These are phyloP conservation scores for Lactarius akahatsu DNA, from an alignment of 768 basidiomycete genomes.

Conservation along the genomic window DNA sequence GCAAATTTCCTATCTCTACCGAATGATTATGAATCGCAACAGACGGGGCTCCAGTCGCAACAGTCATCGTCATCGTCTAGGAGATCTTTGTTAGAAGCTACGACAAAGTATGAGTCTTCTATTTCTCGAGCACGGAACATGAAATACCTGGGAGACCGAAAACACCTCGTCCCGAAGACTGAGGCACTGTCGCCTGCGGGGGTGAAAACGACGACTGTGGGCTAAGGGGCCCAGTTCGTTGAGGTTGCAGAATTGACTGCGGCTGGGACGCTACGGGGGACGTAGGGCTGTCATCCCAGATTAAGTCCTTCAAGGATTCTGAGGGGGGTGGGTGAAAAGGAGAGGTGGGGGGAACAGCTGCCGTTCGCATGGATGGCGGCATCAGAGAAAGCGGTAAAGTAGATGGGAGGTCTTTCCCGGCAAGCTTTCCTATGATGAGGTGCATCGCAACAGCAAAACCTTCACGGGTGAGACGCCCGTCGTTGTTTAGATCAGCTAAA, in stretches of 20 bases:
- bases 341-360: slow-evolving; percentile 40
- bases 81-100: slow-evolving; percentile 48
- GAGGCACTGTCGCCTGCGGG: slow-evolving; percentile 26
- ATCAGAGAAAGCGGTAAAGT: slow-evolving; percentile 71
- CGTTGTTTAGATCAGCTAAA: slow-evolving; percentile 83
- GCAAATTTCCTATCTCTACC: slow-evolving; percentile 83
- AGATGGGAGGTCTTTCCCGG: slow-evolving; percentile 72
- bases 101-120: slow-evolving; percentile 2
- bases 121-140: slow-evolving; percentile 32
- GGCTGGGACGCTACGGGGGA: slow-evolving; percentile 39
- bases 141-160: slow-evolving; percentile 43
- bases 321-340: slow-evolving; percentile 39
- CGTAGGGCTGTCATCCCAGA: slow-evolving; percentile 43
- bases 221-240: slow-evolving; percentile 15
- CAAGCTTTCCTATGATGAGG: slow-evolving; percentile 83
- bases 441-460: slow-evolving; percentile 96
- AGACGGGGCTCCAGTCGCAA: slow-evolving; percentile 42
- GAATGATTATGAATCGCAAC: slow-evolving; percentile 68
- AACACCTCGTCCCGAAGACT: slow-evolving; percentile 45
- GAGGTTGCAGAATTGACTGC: slow-evolving; percentile 34
- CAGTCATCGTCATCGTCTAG: slow-evolving; percentile 75
- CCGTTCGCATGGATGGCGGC: slow-evolving; percentile 74
- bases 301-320: slow-evolving; percentile 45
- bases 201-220: slow-evolving; percentile 11
- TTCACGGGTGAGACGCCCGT: slow-evolving; percentile 83